Evolutionary conservation across 2,329 filamentous ascomycete species (phyloP).

Genomic region (Diatrype stigma): DNA sequence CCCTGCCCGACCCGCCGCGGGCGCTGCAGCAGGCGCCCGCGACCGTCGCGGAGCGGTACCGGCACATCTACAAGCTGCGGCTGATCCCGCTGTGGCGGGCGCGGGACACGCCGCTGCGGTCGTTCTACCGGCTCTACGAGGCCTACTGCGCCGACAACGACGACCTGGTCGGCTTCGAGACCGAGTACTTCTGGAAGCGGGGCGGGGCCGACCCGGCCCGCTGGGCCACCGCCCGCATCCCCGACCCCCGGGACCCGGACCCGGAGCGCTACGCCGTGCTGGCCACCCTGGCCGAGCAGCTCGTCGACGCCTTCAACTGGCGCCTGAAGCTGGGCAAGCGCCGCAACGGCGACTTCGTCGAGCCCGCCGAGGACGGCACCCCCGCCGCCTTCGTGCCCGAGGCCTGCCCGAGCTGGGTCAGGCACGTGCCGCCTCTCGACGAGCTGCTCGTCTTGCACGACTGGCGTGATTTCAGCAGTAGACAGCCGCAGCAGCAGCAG

Average conservation of each 20-base stretch:
- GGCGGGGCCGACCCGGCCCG: no score
- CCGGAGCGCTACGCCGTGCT: constrained; percentile 20
- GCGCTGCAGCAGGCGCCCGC: constrained; percentile 1
- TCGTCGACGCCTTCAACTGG: constrained; percentile 22
- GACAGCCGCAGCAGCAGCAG: no score
- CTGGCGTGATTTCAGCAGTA: background rate
- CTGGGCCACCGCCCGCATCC: constrained; percentile 14
- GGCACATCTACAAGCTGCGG: constrained; percentile 7
- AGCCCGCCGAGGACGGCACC: constrained; percentile 5
- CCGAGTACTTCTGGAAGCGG: constrained; percentile 24
- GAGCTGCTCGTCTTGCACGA: constrained; percentile 4
- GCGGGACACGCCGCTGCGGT: constrained; percentile 23
- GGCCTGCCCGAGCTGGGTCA: constrained; percentile 3
- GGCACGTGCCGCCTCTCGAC: constrained; percentile 4
- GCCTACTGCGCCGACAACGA: constrained; percentile 22
- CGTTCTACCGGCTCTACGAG: constrained; percentile 25
- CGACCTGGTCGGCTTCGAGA: constrained; percentile 19
- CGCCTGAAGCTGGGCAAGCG: constrained; percentile 17
- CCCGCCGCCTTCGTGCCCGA: constrained; percentile 4
- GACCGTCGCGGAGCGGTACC: constrained; percentile 2
- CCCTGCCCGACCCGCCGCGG: constrained; percentile 2
- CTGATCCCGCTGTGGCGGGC: constrained; percentile 10
- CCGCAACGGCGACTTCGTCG: constrained; percentile 6
- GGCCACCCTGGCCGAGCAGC: constrained; percentile 18
- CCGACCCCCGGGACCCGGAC: constrained; percentile 20